A percentile compares a stretch with the other conserved stretches of the same genome.
Evolutionary conservation across 257 asterid species (phyloP).

Genomic region (Oldenlandia corymbosa): DNA sequence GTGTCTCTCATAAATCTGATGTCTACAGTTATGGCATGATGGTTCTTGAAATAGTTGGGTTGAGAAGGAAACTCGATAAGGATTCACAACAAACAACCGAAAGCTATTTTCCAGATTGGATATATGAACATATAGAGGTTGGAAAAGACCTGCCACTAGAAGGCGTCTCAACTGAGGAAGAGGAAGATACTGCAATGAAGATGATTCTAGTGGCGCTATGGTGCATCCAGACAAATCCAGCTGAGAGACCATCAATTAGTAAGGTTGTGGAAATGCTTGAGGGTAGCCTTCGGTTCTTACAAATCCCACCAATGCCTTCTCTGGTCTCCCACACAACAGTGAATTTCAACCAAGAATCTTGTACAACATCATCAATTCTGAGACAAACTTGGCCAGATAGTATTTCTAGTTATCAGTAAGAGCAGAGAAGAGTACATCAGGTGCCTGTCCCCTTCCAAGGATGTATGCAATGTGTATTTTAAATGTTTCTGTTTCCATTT

Average conservation of each 20-base stretch:
- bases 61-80: slow-evolving; percentile 25
- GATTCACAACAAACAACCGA: slow-evolving; percentile 27
- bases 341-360: slow-evolving; percentile 12
- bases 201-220: slow-evolving; percentile 56
- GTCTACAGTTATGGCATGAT: slow-evolving; percentile 73
- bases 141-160: slow-evolving; percentile 19
- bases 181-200: slow-evolving; percentile 38
- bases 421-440: too few relatives aligned
- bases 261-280: slow-evolving; percentile 61
- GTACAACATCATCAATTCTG: slow-evolving; percentile 12
- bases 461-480: too few relatives aligned
- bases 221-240: slow-evolving; percentile 62
- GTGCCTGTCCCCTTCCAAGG: too few relatives aligned
- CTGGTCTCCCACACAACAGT: slow-evolving; percentile 15
- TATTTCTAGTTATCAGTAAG: too few relatives aligned
- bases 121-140: slow-evolving; percentile 37
- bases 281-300: slow-evolving; percentile 36
- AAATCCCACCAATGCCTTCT: slow-evolving; percentile 52
- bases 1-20: slow-evolving; percentile 59
- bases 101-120: slow-evolving; percentile 37
- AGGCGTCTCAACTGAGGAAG: slow-evolving; percentile 23
- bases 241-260: slow-evolving; percentile 51
- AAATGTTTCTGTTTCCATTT: too few relatives aligned
- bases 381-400: not conserved
- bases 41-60: slow-evolving; percentile 61